Base-by-base conservation (phyloP, 495 filamentous ascomycete species). In the Xylaria curta region DNA sequence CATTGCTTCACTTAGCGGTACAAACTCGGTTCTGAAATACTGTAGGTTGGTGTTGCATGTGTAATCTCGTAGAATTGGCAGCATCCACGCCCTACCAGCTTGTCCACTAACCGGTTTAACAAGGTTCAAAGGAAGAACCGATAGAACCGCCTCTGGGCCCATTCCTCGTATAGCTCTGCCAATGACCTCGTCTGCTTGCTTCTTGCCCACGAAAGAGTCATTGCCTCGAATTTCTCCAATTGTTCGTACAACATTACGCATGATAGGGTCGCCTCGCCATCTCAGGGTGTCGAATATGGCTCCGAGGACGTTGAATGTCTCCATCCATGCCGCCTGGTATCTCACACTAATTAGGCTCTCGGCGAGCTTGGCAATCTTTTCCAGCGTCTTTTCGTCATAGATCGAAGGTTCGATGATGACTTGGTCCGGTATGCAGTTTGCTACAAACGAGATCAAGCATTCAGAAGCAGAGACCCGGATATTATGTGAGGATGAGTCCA, bases 381-480 rank as follows among this genome's bases (percentile, higher is more conserved):
- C 89, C 13, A 99, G 83, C 0, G 91, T 85, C 81, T 93, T 94
- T 79, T 97, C 94, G 73, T 97, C 94, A 76, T 91, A 93, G 8
- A 96, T 86, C 33, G 95, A 97, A 12, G 94, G 92, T 69, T 98
- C 93, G 6, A 97, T 77, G 28, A 98, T 88, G 7, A 94, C 91
- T 60, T 83, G 86, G 28, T 89, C 85, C 0, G 97, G 96, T 33
- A 99, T 86, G 73, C 94, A 97, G 76, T 95, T 97, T 60, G 89
- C 90, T 75, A 95, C 84, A 75, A 99, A 95, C 1, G 96, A 97
- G 42, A 98, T 91, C 69, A 99, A 83, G 77, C 97, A 97, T 80
- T 98, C 95, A 0, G 97, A 94, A 2, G 96, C 93, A 13, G 97
- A 98, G 17, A 96, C 85, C 36, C 96, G 89, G 77, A 98, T 96